Evolutionary conservation across 305 asterid species (phyloP).

Genomic region (Salvia sclarea): DNA sequence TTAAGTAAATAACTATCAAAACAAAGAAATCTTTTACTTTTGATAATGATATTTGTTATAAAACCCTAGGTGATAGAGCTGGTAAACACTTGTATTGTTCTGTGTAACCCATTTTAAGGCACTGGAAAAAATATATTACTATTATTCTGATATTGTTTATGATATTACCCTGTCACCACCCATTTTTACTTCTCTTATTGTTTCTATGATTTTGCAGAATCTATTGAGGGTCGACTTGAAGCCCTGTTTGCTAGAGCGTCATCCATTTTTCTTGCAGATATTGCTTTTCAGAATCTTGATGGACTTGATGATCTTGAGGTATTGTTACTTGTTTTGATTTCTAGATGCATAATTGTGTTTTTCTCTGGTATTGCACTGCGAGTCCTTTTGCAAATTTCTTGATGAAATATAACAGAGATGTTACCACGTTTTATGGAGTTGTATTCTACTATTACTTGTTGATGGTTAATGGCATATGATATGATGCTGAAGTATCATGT

Average conservation of each 20-base stretch:
- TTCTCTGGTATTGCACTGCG: conserved; percentile 3
- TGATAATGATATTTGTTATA: too few relatives aligned
- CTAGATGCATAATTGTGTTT: background rate
- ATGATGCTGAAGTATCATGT: background rate
- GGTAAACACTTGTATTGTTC: too few relatives aligned
- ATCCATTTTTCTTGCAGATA: conserved; percentile 67
- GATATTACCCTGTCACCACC: too few relatives aligned
- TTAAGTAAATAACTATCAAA: too few relatives aligned
- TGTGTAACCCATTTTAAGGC: too few relatives aligned
- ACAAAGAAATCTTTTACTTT: too few relatives aligned
- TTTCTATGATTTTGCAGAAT: conserved; percentile 54
- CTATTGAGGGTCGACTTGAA: conserved; percentile 64
- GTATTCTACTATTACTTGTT: background rate
- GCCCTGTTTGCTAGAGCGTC: conserved; percentile 68
- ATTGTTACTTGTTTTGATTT: conserved; percentile 29
- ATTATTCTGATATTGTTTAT: too few relatives aligned
- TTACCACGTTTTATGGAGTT: conserved; percentile 9
- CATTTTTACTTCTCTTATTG: conserved; percentile 17
- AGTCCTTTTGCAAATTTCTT: background rate
- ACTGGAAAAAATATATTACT: too few relatives aligned
- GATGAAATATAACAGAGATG: background rate
- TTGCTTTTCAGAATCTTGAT: conserved; percentile 62
- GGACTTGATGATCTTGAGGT: conserved; percentile 79
- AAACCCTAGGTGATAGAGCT: too few relatives aligned
- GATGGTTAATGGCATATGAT: background rate